Evolutionary conservation across 805 yeast genomes (phyloP).

Genomic region (Grigorovia yakushimaensis): DNA sequence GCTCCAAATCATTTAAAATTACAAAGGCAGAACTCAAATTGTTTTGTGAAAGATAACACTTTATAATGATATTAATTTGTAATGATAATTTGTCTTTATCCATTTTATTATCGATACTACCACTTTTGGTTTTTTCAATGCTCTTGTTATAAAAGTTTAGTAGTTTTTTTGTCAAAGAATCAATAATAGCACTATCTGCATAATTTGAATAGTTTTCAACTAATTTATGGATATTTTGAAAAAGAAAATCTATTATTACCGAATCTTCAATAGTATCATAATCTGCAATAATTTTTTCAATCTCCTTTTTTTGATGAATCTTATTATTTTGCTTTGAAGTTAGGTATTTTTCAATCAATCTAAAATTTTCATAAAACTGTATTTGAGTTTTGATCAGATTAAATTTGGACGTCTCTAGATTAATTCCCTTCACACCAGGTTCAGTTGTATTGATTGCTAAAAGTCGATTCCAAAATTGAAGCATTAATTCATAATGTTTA

Average conservation of each 20-base stretch:
- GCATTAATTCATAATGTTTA: slow-evolving; percentile 8
- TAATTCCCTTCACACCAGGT: background rate
- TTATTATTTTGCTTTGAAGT: background rate
- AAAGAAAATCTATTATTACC: slow-evolving; percentile 13
- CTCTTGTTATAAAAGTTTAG: background rate
- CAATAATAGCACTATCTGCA: background rate
- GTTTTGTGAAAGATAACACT: slow-evolving; percentile 16
- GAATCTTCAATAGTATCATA: slow-evolving; percentile 9
- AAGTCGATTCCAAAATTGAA: slow-evolving; percentile 20
- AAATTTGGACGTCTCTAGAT: background rate
- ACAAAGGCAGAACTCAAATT: slow-evolving; percentile 22
- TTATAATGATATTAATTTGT: slow-evolving; percentile 20
- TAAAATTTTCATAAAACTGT: slow-evolving; percentile 9
- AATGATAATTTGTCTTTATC: slow-evolving; percentile 9
- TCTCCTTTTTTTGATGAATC: slow-evolving; percentile 8
- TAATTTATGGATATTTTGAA: slow-evolving; percentile 11
- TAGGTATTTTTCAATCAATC: background rate
- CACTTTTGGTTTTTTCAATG: background rate
- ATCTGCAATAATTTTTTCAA: slow-evolving; percentile 11
- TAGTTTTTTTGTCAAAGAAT: slow-evolving; percentile 24
- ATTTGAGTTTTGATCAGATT: slow-evolving; percentile 19
- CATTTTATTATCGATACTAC: background rate
- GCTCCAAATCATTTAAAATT: slow-evolving; percentile 17
- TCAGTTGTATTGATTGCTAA: slow-evolving; percentile 11
- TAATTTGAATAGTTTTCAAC: slow-evolving; percentile 6